Conservation (phyloP, 805 yeast species). For the Candida easanensis region DNA sequence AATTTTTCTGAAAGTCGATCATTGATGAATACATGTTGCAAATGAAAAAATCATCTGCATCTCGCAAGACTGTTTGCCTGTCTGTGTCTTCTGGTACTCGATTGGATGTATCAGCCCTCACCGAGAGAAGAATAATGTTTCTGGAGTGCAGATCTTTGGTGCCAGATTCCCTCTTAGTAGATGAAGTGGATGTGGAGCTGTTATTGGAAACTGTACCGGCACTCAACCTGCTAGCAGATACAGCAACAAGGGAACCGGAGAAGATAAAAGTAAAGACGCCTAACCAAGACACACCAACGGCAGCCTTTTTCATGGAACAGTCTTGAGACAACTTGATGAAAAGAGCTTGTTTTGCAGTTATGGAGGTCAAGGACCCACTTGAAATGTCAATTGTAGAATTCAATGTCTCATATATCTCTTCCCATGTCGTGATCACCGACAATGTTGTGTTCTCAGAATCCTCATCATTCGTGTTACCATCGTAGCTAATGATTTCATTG, state of each 20-base stretch:
- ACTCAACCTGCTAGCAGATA: constrained; percentile 11
- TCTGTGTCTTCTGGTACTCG: background rate
- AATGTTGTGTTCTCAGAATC: constrained; percentile 3
- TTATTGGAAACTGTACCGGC: constrained; percentile 1
- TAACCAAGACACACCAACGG: constrained; percentile 14
- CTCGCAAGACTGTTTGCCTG: background rate
- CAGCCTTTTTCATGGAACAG: constrained; percentile 17
- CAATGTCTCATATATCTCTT: constrained; percentile 4
- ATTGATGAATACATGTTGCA: background rate
- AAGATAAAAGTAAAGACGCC: constrained; percentile 15
- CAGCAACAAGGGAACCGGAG: constrained; percentile 6
- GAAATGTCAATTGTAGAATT: constrained; percentile 9
- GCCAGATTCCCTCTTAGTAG: background rate
- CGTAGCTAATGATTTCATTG: constrained; percentile 4
- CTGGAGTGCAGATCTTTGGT: background rate
- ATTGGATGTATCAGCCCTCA: background rate
- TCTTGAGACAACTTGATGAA: constrained; percentile 17
- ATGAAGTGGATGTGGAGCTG: background rate
- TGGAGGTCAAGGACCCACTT: constrained; percentile 10
- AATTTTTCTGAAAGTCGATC: background rate
- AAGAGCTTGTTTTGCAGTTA: constrained; percentile 10
- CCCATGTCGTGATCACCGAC: background rate
- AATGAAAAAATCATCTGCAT: background rate
- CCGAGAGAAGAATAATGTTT: background rate
- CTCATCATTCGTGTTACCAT: constrained; percentile 1